Base-by-base conservation (phyloP, 1,139 yeast species). In the Saccharomyces hybrid region DNA sequence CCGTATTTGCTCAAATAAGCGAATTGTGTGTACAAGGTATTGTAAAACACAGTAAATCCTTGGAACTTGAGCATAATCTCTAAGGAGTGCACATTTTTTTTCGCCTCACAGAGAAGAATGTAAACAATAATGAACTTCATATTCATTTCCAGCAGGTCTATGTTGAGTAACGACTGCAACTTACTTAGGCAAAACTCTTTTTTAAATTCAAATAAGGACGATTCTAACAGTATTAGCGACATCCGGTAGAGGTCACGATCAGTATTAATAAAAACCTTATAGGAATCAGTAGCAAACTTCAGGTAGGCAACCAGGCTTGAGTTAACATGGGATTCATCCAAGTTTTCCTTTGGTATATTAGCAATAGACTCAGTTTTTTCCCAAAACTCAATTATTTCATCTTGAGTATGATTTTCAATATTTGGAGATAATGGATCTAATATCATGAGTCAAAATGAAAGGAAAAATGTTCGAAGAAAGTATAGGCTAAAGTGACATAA, bases 41-140 rank as follows among this genome's bases (percentile, higher is more conserved):
- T 66, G 51, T 78, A 72, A 13, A 79, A 63, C 1, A 73, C 74
- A 14, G 70, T 70, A 49, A 80, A 77, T 0, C 84, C 85, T 34
- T 77, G 76, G 57, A 73, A 81, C 48, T 80, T 78, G 51, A 78
- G 72, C 61, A 83, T 66, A 55, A 75, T 68, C 53, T 74, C 76
- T 47, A 80, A 62, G 0, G 81, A 71, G 8, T 72, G 62, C 26
- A 72, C 62, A 57, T 80, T 74, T 32, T 69, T 61, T 51, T 76
- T 74, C 38, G 80, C 79, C 56, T 80, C 81, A 51, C 77, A 69
- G 38, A 79, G 65, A 28, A 83, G 61, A 4, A 82, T 71, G 60
- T 80, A 80, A 8, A 83, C 80, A 14, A 80, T 73, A 8, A 75
- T 66, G 48, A 79, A 71, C 50, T 73, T 71, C 62, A 71, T 65